Evolutionary conservation across 2,329 filamentous ascomycete genomes (phyloP).

Genomic region (Neurospora sp.): DNA sequence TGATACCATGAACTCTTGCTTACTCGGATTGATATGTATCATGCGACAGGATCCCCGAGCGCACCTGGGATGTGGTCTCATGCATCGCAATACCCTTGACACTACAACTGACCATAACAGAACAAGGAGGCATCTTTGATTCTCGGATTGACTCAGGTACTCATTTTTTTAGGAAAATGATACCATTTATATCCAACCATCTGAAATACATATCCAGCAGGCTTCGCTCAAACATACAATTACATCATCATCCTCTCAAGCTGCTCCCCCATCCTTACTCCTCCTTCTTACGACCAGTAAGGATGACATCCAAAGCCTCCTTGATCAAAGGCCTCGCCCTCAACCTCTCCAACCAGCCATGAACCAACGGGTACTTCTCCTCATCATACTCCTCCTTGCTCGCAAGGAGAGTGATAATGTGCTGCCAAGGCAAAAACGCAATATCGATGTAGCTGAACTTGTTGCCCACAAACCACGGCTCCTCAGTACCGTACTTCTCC

Average conservation of each 20-base stretch:
- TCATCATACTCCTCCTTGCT: constrained; percentile 3
- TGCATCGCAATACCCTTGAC: not conserved
- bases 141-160: not conserved
- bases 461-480: constrained; percentile 19
- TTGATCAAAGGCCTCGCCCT: not conserved
- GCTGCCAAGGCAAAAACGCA: constrained; percentile 15
- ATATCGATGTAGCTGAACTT: constrained; percentile 18
- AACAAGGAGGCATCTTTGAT: not conserved
- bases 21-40: not conserved
- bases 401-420: not conserved
- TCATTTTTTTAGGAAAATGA: not conserved
- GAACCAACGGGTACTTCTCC: constrained; percentile 11
- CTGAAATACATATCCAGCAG: not conserved
- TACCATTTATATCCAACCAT: not conserved
- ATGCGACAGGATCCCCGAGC: not conserved
- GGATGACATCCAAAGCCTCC: not conserved
- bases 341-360: constrained; percentile 12
- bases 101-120: not conserved
- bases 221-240: not conserved
- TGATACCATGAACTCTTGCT: not conserved
- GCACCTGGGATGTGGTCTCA: not conserved
- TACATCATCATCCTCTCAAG: not conserved
- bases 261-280: not conserved
- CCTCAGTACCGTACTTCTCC: constrained; percentile 7
- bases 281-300: not conserved